A percentile compares a stretch with the other conserved stretches of the same genome.
Evolutionary conservation across 78 protist genomes (phyloP).

Genomic region (Isochrysis galbana): DNA sequence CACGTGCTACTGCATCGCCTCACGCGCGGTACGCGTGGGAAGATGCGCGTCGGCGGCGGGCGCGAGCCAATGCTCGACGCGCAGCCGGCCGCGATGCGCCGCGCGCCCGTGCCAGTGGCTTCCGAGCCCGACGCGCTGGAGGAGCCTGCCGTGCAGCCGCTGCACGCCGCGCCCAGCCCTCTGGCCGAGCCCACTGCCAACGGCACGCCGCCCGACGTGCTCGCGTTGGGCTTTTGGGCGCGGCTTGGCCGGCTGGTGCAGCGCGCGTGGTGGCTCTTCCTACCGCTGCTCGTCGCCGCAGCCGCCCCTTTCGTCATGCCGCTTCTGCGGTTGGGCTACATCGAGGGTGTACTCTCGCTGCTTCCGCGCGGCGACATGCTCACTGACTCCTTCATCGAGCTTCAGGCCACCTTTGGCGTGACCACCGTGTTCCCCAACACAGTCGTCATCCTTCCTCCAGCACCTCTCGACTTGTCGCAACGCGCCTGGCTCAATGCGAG

Average conservation of each 20-base stretch:
- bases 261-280: neutral
- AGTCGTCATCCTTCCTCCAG: neutral
- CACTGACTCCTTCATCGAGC: neutral
- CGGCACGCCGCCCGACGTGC: neutral
- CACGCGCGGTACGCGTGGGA: neutral
- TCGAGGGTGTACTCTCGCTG: neutral
- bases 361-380: neutral
- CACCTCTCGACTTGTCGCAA: neutral
- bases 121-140: neutral
- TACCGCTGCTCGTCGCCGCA: neutral
- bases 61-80: neutral
- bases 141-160: neutral
- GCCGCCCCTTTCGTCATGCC: neutral
- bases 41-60: neutral
- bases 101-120: neutral
- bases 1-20: neutral
- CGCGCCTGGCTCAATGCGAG: neutral
- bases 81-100: neutral
- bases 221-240: slow-evolving; percentile 12
- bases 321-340: neutral
- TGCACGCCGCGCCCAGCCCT: neutral
- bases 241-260: neutral
- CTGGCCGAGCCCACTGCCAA: neutral
- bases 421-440: neutral
- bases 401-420: neutral